phyloP scores from a whole-genome alignment of 192 early-diverging fungal species.

The Lunasporangiospora selenospora region DNA sequence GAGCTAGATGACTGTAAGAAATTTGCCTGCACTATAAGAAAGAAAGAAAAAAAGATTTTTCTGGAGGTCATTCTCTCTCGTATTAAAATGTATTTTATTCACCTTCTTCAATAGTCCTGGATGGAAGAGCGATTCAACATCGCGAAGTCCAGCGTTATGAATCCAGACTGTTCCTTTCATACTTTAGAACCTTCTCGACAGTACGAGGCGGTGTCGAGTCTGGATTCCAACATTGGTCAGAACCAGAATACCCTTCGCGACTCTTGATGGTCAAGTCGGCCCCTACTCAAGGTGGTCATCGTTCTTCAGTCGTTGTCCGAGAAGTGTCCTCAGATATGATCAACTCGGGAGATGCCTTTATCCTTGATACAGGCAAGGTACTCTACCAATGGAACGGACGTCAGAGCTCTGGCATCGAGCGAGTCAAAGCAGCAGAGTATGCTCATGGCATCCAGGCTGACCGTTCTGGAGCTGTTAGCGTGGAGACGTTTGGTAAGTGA shows the following conservation, averaged over 20 bases:
- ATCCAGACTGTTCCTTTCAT: slow-evolving; percentile 68
- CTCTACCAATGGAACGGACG: slow-evolving; percentile 77
- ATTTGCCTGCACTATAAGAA: no score
- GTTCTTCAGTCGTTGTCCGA: slow-evolving; percentile 60
- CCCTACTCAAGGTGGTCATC: slow-evolving; percentile 34
- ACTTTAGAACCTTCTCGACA: slow-evolving; percentile 66
- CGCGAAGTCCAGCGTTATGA: slow-evolving; percentile 80
- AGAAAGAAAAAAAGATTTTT: no score
- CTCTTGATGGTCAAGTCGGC: slow-evolving; percentile 63
- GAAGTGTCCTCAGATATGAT: slow-evolving; percentile 64
- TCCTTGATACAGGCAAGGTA: slow-evolving; percentile 71
- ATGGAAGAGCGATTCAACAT: slow-evolving; percentile 72
- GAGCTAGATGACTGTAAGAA: slow-evolving; percentile 72
- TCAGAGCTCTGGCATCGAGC: slow-evolving; percentile 67
- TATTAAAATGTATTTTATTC: no score
- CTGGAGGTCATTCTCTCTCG: no score
- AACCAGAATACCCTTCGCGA: slow-evolving; percentile 53
- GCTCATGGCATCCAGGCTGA: slow-evolving; percentile 64
- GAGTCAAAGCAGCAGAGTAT: slow-evolving; percentile 73
- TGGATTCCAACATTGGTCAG: slow-evolving; percentile 75
- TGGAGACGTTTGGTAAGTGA: slow-evolving; percentile 67
- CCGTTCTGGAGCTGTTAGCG: slow-evolving; percentile 61
- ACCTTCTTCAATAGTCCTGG: slow-evolving; percentile 67
- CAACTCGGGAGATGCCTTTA: slow-evolving; percentile 78
- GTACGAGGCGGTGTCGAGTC: slow-evolving; percentile 71